These are phyloP conservation scores for Fusarium lateritium DNA, from an alignment of 2,329 filamentous ascomycete species.

Conservation along the genomic window DNA sequence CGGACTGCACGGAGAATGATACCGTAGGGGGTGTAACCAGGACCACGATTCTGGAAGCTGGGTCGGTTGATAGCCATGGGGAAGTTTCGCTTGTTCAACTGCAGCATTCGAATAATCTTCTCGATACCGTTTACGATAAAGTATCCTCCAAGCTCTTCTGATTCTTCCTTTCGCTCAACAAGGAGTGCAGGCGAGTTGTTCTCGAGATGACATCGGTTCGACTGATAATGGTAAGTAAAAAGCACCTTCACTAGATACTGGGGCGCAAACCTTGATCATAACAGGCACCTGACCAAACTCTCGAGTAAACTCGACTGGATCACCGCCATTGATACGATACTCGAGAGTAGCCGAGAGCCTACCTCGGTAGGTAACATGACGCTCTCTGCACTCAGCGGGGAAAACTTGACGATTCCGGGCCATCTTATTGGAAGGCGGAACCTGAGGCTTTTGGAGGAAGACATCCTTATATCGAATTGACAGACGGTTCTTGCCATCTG, in stretches of 20 bases:
- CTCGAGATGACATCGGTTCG: constrained; percentile 91
- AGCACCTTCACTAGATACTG: neutral
- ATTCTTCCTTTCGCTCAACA: constrained; percentile 91
- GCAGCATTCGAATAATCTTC: constrained; percentile 93
- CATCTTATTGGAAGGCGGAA: constrained; percentile 88
- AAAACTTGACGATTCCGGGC: constrained; percentile 87
- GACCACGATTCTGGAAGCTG: constrained; percentile 89
- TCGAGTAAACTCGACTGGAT: constrained; percentile 84
- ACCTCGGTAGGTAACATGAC: constrained; percentile 91
- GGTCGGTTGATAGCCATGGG: constrained; percentile 94
- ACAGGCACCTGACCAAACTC: constrained; percentile 92
- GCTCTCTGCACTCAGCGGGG: constrained; percentile 93
- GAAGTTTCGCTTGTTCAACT: constrained; percentile 92
- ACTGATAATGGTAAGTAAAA: constrained; percentile 63
- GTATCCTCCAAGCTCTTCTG: constrained; percentile 95
- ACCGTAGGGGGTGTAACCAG: constrained; percentile 89
- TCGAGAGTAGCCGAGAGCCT: constrained; percentile 87
- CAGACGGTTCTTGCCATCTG: constrained; percentile 78
- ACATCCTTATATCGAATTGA: constrained; percentile 85
- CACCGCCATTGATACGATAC: constrained; percentile 88
- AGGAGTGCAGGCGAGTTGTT: constrained; percentile 86
- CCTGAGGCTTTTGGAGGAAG: constrained; percentile 83
- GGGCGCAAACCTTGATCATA: constrained; percentile 84
- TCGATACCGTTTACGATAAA: constrained; percentile 98
- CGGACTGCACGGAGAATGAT: constrained; percentile 93